Evolutionary conservation across 2,329 filamentous ascomycete genomes (phyloP), one percentile per base, ranked within the genome.

Genomic region (Hyphodiscus sp.): DNA sequence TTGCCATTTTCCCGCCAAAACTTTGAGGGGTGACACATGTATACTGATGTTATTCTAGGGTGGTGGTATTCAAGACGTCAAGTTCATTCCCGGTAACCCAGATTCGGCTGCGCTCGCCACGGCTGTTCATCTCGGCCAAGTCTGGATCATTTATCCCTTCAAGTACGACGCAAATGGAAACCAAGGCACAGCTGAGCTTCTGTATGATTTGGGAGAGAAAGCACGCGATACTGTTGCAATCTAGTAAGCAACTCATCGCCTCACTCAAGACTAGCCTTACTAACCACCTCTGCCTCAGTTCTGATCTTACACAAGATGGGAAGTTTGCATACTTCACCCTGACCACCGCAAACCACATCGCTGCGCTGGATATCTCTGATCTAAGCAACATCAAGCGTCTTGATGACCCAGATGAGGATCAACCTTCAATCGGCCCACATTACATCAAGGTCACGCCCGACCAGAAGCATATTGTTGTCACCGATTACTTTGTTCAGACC

Each of bases 71-170:
- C 80, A 84, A 62, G 81, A 85, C 58, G 77, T 85, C 63, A 85
- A 85, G 67, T 83, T 83, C 69, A 84, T 84, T 57, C 81, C 81
- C 1, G 77, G 78, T 9, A 79, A 84, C 71, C 63, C 70, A 7
- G 80, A 84, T 57, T 71, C 71, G 33, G 81, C 80, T 30, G 81
- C 80, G 11, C 69, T 84, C 20, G 80, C 81, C 9, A 82, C 80
- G 13, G 80, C 82, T 16, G 80, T 84, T 19, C 74, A 76, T 30
- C 74, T 77, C 2, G 81, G 80, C 10, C 74, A 83, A 61, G 78
- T 83, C 59, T 85, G 81, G 81, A 78, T 83, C 65, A 82, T 85
- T 68, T 84, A 84, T 65, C 81, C 81, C 20, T 77, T 78, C 72
- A 77, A 78, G 58, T 76, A 71, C 56, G 73, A 81, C 61, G 64